Conservation (phyloP, 495 filamentous ascomycete species). For the Aspergillus asperescens region DNA sequence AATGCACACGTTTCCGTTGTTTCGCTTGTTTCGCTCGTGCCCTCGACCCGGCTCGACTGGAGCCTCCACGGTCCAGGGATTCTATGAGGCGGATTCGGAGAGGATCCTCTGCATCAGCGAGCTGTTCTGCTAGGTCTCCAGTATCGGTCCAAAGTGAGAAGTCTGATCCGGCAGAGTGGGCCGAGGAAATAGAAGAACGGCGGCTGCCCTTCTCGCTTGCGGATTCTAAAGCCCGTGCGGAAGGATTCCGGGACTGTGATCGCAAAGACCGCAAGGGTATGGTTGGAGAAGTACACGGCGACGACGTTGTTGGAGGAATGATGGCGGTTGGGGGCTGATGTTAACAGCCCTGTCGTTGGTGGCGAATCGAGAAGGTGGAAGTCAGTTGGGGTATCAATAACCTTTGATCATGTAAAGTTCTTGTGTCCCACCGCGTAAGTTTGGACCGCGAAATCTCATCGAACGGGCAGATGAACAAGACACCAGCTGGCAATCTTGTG, state of each 20-base stretch:
- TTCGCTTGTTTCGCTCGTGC: constrained; percentile 37
- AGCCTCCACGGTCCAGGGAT: constrained; percentile 54
- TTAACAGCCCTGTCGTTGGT: constrained; percentile 35
- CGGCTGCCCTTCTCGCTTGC: constrained; percentile 46
- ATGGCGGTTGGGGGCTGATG: constrained; percentile 51
- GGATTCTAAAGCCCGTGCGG: constrained; percentile 33
- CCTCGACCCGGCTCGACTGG: constrained; percentile 25
- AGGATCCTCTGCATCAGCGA: constrained; percentile 75
- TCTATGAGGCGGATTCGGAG: constrained; percentile 58
- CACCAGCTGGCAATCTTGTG: background rate
- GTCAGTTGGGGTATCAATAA: constrained; percentile 3
- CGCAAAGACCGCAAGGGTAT: constrained; percentile 55
- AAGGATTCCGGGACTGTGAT: constrained; percentile 33
- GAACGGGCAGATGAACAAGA: constrained; percentile 8
- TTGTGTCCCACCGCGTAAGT: constrained; percentile 6
- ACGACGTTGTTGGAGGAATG: constrained; percentile 52
- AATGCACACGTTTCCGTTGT: constrained; percentile 50
- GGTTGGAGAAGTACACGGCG: constrained; percentile 43
- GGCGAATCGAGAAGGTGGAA: background rate
- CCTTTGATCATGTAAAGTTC: background rate
- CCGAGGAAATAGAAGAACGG: constrained; percentile 51
- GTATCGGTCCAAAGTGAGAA: constrained; percentile 87
- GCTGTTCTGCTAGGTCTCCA: constrained; percentile 87
- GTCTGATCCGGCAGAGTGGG: constrained; percentile 61
- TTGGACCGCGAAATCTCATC: background rate